Conservation (phyloP, 768 basidiomycete species). For the Cystofilobasidium bisporidii region DNA sequence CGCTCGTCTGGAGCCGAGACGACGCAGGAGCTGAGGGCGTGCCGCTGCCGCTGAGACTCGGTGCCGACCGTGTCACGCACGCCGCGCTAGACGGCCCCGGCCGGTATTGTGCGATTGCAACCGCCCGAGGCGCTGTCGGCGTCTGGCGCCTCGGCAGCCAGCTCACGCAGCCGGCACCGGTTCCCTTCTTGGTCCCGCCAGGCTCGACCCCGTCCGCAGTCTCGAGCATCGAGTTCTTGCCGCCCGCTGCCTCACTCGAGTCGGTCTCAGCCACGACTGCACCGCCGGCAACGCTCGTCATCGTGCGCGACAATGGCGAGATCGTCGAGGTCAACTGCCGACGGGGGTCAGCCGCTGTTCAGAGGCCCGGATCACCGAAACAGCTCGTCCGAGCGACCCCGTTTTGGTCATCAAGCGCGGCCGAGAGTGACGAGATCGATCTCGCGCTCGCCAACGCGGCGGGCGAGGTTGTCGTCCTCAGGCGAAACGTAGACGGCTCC, state of each 20-base stretch:
- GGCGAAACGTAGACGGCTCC: not conserved
- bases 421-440: not conserved
- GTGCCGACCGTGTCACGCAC: constrained; percentile 48
- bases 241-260: not conserved
- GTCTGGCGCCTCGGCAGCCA: constrained; percentile 17
- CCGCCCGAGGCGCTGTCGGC: constrained; percentile 10
- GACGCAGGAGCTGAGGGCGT: constrained; percentile 41
- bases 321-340: constrained; percentile 11
- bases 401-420: constrained; percentile 3
- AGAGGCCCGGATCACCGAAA: not conserved
- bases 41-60: constrained; percentile 50
- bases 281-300: constrained; percentile 8
- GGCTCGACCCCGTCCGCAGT: not conserved
- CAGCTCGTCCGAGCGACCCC: constrained; percentile 9
- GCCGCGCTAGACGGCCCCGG: constrained; percentile 19
- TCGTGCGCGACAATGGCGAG: constrained; percentile 15
- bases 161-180: not conserved
- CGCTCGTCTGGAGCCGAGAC: constrained; percentile 57
- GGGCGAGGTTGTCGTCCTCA: constrained; percentile 4
- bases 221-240: constrained; percentile 10
- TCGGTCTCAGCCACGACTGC: not conserved
- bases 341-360: not conserved
- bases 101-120: constrained; percentile 14
- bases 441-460: not conserved
- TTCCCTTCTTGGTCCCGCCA: constrained; percentile 3